Evolutionary conservation across 495 filamentous ascomycete genomes (phyloP), one percentile per base, ranked within the genome.

Genomic region (Chaetomium fimeti): DNA sequence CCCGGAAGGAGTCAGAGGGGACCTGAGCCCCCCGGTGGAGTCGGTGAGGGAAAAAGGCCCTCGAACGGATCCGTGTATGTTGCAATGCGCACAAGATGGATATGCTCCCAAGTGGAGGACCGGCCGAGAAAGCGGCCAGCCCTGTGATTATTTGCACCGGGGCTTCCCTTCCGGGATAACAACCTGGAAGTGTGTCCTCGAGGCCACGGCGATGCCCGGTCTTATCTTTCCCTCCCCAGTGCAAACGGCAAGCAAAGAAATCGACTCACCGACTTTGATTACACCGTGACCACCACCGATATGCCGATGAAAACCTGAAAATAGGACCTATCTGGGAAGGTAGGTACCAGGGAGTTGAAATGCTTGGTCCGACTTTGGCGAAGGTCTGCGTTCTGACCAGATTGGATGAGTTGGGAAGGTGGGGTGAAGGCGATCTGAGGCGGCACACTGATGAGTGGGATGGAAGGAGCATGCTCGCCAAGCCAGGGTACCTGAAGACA

Each of bases 1-100:
- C 47, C 61, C 58, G 58, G 70, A 60, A 66, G 69, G 67, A 68
- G 68, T 62, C 61, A 67, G 63, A 71, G 65, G 53, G 45, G 58
- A 48, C 47, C 60, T 47, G 22, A 22, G 57, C 52, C 54, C 52
- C 54, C 66, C 47, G 45, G 71, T 73, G 71, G 71, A 68, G 71
- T 69, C 71, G 66, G 69, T 69, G 61, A 71, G 62, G 61, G 32
- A 59, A 53, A 59, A 65, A 61, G 29, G 51, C 29, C 51, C 48
- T 47, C 42, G 25, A 40, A 45, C 40, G 5, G 52, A 56, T 27
- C 25, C 40, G 49, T 55, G 40, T n/a, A n/a, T 59, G 54, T 49
- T 36, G 53, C 40, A 56, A 22, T 32, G 36, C 24, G 38, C 40
- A 29, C n/a, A n/a, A n/a, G 48, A 43, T 54, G 22, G 60, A 58